phyloP scores from a whole-genome alignment of 768 basidiomycete genomes.

The Amanita muscaria region DNA sequence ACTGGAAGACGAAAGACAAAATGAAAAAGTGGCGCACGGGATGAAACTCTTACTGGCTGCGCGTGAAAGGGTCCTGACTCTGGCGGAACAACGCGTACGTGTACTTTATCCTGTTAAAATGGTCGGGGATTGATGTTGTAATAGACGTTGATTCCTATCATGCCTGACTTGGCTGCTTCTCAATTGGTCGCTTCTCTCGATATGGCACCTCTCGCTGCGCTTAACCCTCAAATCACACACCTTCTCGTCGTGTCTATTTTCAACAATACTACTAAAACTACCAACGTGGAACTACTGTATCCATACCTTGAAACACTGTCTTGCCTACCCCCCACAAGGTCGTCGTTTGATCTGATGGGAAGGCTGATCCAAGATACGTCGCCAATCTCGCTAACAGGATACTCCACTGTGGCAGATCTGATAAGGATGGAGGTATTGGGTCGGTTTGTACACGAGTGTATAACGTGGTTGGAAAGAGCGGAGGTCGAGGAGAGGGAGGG shows the following conservation, averaged over 20 bases:
- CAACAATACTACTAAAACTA: slow-evolving; percentile 23
- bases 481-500: slow-evolving; percentile 66
- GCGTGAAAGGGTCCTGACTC: slow-evolving; percentile 61
- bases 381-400: slow-evolving; percentile 31
- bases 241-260: slow-evolving; percentile 56
- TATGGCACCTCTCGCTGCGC: slow-evolving; percentile 52
- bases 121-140: slow-evolving; percentile 1
- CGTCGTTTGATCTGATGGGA: slow-evolving; percentile 67
- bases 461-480: slow-evolving; percentile 61
- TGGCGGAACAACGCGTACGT: slow-evolving; percentile 64
- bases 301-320: slow-evolving; percentile 57
- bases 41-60: slow-evolving; percentile 64
- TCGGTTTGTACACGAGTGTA: slow-evolving; percentile 60
- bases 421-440: slow-evolving; percentile 59
- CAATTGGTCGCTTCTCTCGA: slow-evolving; percentile 60
- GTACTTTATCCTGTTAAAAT: slow-evolving; percentile 4
- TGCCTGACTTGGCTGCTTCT: slow-evolving; percentile 35
- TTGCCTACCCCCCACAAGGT: slow-evolving; percentile 60
- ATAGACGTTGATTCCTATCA: slow-evolving; percentile 46
- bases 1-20: slow-evolving; percentile 46
- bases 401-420: slow-evolving; percentile 55
- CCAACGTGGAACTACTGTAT: slow-evolving; percentile 29
- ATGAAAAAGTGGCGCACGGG: slow-evolving; percentile 50
- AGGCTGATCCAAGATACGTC: slow-evolving; percentile 59
- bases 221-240: slow-evolving; percentile 64